Conservation (phyloP, 2,329 filamentous ascomycete species). For the Microsporum audouinii region DNA sequence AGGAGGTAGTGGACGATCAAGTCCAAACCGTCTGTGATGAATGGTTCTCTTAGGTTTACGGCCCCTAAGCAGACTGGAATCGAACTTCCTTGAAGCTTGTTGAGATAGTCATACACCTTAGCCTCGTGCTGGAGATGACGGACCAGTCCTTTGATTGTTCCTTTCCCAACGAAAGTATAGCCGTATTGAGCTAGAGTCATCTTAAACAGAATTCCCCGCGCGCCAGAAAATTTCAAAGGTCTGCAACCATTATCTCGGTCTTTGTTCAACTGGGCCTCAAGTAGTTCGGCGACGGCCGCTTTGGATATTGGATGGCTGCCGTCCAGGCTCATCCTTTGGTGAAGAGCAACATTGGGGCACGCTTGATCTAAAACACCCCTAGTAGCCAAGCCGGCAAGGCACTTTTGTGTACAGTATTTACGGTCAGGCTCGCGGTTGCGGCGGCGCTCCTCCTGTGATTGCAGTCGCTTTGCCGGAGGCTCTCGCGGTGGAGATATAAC, state of each 20-base stretch:
- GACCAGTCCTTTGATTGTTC: background rate
- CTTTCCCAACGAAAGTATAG: constrained; percentile 2
- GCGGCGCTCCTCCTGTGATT: background rate
- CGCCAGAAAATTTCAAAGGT: background rate
- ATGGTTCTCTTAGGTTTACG: constrained; percentile 4
- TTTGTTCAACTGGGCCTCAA: background rate
- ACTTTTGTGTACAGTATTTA: constrained; percentile 31
- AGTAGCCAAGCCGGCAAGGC: constrained; percentile 27
- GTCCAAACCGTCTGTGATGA: background rate
- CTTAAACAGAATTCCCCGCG: constrained; percentile 4
- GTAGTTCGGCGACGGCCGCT: background rate
- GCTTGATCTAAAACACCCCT: constrained; percentile 22
- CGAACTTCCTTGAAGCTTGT: constrained; percentile 9
- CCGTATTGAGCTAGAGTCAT: background rate
- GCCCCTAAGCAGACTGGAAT: constrained; percentile 8
- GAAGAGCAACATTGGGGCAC: constrained; percentile 27
- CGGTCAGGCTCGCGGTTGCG: constrained; percentile 4
- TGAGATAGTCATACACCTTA: constrained; percentile 9
- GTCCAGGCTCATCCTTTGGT: background rate
- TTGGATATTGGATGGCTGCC: background rate
- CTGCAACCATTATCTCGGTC: constrained; percentile 3
- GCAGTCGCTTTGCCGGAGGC: background rate
- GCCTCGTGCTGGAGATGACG: constrained; percentile 8
- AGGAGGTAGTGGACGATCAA: background rate
- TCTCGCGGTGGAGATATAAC: background rate